Evolutionary conservation across 805 yeast species (phyloP).

Genomic region (Saccharomycopsis javanensis): DNA sequence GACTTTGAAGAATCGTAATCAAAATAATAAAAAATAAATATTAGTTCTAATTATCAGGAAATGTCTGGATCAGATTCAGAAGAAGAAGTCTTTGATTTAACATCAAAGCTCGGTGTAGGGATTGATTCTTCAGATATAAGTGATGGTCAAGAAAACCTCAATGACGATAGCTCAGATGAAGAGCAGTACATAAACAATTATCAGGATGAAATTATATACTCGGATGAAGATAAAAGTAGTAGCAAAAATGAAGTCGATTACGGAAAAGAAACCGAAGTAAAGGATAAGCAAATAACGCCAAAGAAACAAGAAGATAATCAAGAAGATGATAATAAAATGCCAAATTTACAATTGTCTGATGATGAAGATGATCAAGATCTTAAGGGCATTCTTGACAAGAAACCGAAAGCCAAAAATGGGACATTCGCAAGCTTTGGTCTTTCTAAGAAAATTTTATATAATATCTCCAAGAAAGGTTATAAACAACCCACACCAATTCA

Average conservation of each 20-base stretch:
- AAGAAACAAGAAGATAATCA: constrained; percentile 17
- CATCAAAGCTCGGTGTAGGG: constrained; percentile 9
- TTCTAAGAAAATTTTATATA: constrained; percentile 57
- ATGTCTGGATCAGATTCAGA: constrained; percentile 15
- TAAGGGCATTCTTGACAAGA: constrained; percentile 31
- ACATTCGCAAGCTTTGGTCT: constrained; percentile 87
- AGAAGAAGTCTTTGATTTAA: constrained; percentile 12
- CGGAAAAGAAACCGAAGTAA: constrained; percentile 22
- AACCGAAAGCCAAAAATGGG: constrained; percentile 60
- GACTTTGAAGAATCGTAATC: background rate
- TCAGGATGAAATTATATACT: constrained; percentile 45
- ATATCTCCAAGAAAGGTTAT: constrained; percentile 77
- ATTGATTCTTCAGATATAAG: constrained; percentile 17
- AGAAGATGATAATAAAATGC: constrained; percentile 28
- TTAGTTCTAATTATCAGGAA: background rate
- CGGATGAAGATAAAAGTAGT: constrained; percentile 24
- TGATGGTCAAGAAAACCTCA: constrained; percentile 26
- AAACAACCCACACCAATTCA: constrained; percentile 97
- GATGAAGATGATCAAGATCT: constrained; percentile 41
- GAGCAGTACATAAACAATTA: constrained; percentile 28
- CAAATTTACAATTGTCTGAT: constrained; percentile 44
- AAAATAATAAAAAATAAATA: background rate
- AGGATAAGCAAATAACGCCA: constrained; percentile 18
- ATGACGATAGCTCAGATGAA: constrained; percentile 24
- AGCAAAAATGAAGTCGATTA: constrained; percentile 22